Conservation (phyloP, 2,329 filamentous ascomycete genomes). For the Fusarium sp. region DNA sequence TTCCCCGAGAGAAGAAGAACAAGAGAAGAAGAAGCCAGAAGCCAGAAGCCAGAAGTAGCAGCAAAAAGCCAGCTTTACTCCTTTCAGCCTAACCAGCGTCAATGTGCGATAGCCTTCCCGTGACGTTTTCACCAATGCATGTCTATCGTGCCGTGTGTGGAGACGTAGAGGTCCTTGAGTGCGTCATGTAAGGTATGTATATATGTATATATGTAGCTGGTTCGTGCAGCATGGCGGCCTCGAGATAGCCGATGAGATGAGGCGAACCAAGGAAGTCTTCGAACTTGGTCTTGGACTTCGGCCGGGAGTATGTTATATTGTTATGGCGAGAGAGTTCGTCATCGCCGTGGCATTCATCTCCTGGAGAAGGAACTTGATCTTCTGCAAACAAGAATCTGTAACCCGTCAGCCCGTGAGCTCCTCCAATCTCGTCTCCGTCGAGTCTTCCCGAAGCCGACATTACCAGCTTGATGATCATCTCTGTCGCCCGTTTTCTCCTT, state of each 20-base stretch:
- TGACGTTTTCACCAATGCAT: neutral
- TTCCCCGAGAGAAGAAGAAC: neutral
- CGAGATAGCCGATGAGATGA: neutral
- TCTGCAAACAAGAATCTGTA: conserved; percentile 26
- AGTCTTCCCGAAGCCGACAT: conserved; percentile 13
- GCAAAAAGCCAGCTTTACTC: neutral
- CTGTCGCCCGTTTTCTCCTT: neutral
- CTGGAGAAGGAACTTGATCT: neutral
- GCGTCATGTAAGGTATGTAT: neutral
- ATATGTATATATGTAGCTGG: neutral
- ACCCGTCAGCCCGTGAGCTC: conserved; percentile 12
- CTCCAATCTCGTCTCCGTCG: conserved; percentile 21
- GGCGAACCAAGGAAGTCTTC: neutral
- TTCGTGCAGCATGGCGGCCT: neutral
- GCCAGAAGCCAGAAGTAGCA: neutral
- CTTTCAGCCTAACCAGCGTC: neutral
- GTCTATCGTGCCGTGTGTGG: neutral
- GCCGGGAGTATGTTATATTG: neutral
- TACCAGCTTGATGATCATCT: neutral
- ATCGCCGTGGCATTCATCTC: neutral
- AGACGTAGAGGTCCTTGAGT: neutral
- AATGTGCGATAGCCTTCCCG: neutral
- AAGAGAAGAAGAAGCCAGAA: neutral
- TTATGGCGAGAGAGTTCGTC: neutral
- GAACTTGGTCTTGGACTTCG: neutral